Base-by-base conservation (phyloP, 768 basidiomycete genomes). In the Leccinum rimulosum region DNA sequence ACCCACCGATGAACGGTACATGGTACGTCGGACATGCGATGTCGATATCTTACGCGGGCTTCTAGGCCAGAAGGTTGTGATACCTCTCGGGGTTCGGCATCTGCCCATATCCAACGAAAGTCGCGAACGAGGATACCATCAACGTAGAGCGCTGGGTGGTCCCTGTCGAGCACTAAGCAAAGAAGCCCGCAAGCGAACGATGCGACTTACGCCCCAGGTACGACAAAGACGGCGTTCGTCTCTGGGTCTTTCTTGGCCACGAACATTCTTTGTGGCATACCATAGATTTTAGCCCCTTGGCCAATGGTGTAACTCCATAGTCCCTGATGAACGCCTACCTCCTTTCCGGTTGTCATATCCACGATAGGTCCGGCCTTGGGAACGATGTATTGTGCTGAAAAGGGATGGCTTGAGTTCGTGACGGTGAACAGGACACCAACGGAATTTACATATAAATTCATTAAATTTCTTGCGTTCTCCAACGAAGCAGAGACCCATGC, bases 401-500 rank as follows among this genome's bases (percentile, higher is more conserved):
- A 6, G 0, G 31, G 5, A 0, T 45, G 5, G 53, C 50, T 40
- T 56, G 8, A 52, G 43, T 8, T 27, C 17, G 3, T 22, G 38
- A n/a, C 15, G 22, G 22, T 7, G 19, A 35, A n/a, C 6, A 38
- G 14, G n/a, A 36, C 10, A 51, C 4, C 40, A 36, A 55, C 36
- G 28, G 54, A 25, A 73, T 82, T 61, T 60, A 89, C 92, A 82
- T 52, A 95, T 71, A 68, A 95, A 98, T 10, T 82, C 74, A 27
- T 79, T 77, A 64, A 96, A 95, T 51, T 76, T 81, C 10, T 79
- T 78, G 66, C 88, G 85, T 68, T 95, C 84, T 5, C 95, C 95
- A 1, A 98, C 86, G 63, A 98, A 98, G 68, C 95, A 98, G 17
- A 98, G 82, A 0, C 95, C 95, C 85, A 96, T 94, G 72, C 91